Evolutionary conservation across 495 filamentous ascomycete species (phyloP), one percentile per base, ranked within the genome.

Genomic region (Glutinoglossum americanum): DNA sequence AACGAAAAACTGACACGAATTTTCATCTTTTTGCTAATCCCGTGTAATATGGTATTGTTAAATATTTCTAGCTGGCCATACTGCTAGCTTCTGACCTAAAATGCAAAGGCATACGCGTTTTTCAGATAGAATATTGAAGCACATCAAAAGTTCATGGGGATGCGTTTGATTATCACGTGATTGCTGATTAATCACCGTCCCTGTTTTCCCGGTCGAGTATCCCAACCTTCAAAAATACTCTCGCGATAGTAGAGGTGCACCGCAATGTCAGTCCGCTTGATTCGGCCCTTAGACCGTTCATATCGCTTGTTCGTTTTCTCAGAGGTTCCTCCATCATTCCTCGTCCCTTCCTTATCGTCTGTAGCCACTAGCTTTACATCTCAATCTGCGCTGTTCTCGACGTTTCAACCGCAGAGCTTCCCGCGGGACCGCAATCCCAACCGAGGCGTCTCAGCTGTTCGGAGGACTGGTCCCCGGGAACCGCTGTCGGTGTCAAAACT

Each of bases 381-480:
- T 33, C 59, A 32, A 15, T 5, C n/a, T 6, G 9, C 39, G 11
- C 5, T 32, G 3, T 74, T 71, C 62, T 69, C 71, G 26, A 70
- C 69, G 21, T 64, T 69, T 19, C 49, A 61, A 19, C 51, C 47
- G n/a, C 54, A 55, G 47, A 60, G 56, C 51, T 61, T 64, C 54
- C 60, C 58, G 15, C 69, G 74, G 58, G 83, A 89, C 66, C 72
- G 73, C 64, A 87, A 78, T 66, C 75, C 74, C 56, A 65, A 78
- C 45, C 87, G 92, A 53, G 92, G 88, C 5, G 79, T 96, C 44
- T 90, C 85, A 25, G 81, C 82, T 27, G 69, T 93, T 57, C 81
- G 84, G 57, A 75, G 82, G 23, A 89, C 83, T 26, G 87, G 87
- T n/a, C 79, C 80, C 1, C 79, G 79, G 60, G 76, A 81, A 63